Percentiles rank a stretch among this genome's conserved stretches.
These are phyloP conservation scores for Macrolepiota albuminosa DNA, from an alignment of 768 basidiomycete species.

Conservation along the genomic window DNA sequence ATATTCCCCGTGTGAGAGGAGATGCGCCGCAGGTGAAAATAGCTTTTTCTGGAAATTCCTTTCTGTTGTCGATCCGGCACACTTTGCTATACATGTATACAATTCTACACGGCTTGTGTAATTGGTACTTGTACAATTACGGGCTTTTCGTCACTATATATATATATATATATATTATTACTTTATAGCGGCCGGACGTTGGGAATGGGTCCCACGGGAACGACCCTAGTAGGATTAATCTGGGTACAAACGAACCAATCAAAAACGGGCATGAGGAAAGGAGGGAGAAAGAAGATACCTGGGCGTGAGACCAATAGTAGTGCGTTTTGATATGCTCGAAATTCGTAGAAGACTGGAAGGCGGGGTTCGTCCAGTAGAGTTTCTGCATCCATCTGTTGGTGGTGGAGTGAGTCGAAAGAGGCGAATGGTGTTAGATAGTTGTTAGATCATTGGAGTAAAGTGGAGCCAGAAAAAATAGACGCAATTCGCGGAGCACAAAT, in stretches of 20 bases:
- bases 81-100: too few species aligned
- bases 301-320: conserved; percentile 62
- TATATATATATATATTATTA: too few species aligned
- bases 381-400: conserved; percentile 70
- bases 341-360: conserved; percentile 84
- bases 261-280: not conserved
- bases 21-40: too few species aligned
- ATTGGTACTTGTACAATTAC: not conserved
- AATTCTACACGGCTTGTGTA: too few species aligned
- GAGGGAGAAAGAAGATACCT: conserved; percentile 20
- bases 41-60: too few species aligned
- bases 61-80: too few species aligned
- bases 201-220: conserved; percentile 71
- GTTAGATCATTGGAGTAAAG: not conserved
- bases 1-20: too few species aligned
- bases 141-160: not conserved
- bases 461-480: not conserved
- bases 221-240: conserved; percentile 77
- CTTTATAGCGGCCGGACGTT: conserved; percentile 56
- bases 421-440: not conserved
- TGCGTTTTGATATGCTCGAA: conserved; percentile 86
- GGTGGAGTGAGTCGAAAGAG: not conserved
- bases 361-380: conserved; percentile 86
- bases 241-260: conserved; percentile 21
- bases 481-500: not conserved